phyloP scores from a whole-genome alignment of 371 early-diverging fungal genomes.

The Antonospora locustae region DNA sequence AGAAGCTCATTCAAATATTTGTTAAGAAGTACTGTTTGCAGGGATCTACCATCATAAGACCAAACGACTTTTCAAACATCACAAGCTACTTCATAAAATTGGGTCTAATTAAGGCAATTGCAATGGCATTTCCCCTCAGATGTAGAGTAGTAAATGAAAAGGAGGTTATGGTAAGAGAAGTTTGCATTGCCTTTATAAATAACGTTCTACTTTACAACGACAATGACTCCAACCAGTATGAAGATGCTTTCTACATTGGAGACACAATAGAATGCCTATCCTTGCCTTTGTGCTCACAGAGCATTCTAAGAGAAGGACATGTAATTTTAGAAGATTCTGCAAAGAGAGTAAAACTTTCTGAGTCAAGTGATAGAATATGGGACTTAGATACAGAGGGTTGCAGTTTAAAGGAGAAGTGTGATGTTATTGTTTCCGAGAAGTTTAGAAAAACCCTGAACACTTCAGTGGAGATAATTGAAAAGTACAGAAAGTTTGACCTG shows the following conservation, averaged over 20 bases:
- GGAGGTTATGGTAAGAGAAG: constrained; percentile 22
- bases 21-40: constrained; percentile 52
- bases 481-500: constrained; percentile 51
- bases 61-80: constrained; percentile 50
- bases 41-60: constrained; percentile 51
- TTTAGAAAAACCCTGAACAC: neutral
- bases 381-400: constrained; percentile 1
- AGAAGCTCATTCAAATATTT: constrained; percentile 54
- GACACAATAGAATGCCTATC: constrained; percentile 41
- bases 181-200: constrained; percentile 50
- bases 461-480: constrained; percentile 38
- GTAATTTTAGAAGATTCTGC: neutral
- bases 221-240: constrained; percentile 45
- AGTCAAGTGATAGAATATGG: neutral
- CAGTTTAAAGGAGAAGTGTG: neutral
- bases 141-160: constrained; percentile 19
- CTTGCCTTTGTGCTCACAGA: constrained; percentile 24
- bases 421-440: neutral
- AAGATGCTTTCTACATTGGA: constrained; percentile 51
- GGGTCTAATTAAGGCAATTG: constrained; percentile 42
- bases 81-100: constrained; percentile 52
- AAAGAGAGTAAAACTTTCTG: neutral
- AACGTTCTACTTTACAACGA: constrained; percentile 55
- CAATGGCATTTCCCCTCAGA: constrained; percentile 29
- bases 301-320: neutral